Conservation (phyloP, 306 rosid species). For the Malus orientalis region DNA sequence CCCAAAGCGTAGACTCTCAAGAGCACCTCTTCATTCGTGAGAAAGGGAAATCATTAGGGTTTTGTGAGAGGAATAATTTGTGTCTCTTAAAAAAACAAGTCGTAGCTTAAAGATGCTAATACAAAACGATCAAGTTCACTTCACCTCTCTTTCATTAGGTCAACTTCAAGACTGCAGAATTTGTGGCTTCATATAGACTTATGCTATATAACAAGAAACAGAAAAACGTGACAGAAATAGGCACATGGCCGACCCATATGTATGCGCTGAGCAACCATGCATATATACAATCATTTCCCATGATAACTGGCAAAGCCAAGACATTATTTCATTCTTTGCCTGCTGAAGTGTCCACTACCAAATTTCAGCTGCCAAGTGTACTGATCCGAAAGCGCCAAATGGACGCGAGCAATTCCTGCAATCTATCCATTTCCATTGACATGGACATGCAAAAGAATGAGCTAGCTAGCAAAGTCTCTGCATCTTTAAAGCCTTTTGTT, state of each 20-base stretch:
- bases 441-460: conserved; percentile 14
- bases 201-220: background rate
- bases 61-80: background rate
- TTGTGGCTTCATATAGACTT: background rate
- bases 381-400: conserved; percentile 10
- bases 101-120: background rate
- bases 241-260: conserved; percentile 23
- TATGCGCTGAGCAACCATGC: conserved; percentile 18
- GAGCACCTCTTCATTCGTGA: background rate
- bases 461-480: background rate
- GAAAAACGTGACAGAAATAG: background rate
- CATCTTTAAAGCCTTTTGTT: conserved; percentile 3
- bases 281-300: conserved; percentile 10
- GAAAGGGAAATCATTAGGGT: background rate
- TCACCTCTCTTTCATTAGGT: conserved; percentile 22
- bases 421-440: conserved; percentile 7
- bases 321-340: background rate
- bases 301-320: conserved; percentile 9
- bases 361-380: conserved; percentile 33
- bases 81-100: background rate
- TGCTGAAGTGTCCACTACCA: background rate
- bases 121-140: conserved; percentile 30
- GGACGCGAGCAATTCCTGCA: conserved; percentile 4
- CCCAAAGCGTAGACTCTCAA: background rate
- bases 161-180: conserved; percentile 15